Evolutionary conservation across 768 basidiomycete species (phyloP).

Genomic region (Thelephora ganbajun): DNA sequence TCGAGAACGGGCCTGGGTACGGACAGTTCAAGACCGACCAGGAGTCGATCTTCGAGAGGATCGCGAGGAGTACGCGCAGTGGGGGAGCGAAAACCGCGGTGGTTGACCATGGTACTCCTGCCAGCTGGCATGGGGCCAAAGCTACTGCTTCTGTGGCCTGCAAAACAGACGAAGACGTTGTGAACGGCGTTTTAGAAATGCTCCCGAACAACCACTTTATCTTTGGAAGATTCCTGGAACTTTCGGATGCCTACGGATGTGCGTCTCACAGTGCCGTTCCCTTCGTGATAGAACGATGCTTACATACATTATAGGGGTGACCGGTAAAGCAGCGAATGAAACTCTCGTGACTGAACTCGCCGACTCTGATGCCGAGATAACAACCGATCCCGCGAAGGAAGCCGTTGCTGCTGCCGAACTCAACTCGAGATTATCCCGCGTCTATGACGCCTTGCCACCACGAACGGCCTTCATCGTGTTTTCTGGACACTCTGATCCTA

Average conservation of each 20-base stretch:
- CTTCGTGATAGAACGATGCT: not conserved
- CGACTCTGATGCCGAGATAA: conserved; percentile 2
- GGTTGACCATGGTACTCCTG: conserved; percentile 77
- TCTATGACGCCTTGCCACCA: conserved; percentile 60
- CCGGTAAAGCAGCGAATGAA: conserved; percentile 35
- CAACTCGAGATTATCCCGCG: conserved; percentile 40
- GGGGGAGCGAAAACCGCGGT: conserved; percentile 46
- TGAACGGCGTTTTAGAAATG: conserved; percentile 51
- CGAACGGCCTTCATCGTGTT: conserved; percentile 77
- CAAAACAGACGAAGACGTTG: conserved; percentile 61
- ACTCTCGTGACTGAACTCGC: conserved; percentile 7
- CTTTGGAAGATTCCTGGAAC: conserved; percentile 71
- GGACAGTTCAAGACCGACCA: conserved; percentile 78
- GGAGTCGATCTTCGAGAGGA: conserved; percentile 82
- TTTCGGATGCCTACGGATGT: conserved; percentile 81
- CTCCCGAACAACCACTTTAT: conserved; percentile 60
- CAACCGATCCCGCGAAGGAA: conserved; percentile 14
- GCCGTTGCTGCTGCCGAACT: conserved; percentile 20
- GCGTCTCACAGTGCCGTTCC: not conserved
- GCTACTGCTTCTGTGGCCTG: conserved; percentile 69
- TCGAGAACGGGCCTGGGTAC: conserved; percentile 65
- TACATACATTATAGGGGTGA: conserved; percentile 36
- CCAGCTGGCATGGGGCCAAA: conserved; percentile 74
- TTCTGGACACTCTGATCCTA: conserved; percentile 82
- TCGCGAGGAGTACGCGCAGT: conserved; percentile 38